Percentiles rank a stretch among this genome's conserved stretches.
Conservation (phyloP, 345 rosid genomes). For the Camelina sativa region DNA sequence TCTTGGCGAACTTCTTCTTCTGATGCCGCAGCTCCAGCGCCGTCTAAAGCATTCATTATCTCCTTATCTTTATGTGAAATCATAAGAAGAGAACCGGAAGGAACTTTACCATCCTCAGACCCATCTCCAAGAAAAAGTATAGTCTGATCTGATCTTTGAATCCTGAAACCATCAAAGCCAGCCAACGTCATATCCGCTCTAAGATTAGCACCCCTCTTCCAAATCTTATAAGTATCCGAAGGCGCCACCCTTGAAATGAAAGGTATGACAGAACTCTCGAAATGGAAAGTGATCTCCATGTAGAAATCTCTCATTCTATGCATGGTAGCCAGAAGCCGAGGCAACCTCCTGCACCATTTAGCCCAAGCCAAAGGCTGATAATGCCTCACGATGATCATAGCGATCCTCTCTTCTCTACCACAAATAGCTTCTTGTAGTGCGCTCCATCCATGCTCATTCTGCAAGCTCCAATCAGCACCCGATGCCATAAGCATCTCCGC, state of each 20-base stretch:
- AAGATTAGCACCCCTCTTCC: constrained; percentile 96
- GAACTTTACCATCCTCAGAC: constrained; percentile 82
- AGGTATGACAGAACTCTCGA: constrained; percentile 96
- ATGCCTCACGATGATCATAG: constrained; percentile 87
- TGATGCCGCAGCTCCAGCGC: constrained; percentile 85
- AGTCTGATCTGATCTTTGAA: constrained; percentile 93
- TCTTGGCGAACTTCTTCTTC: constrained; percentile 95
- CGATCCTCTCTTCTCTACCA: constrained; percentile 73
- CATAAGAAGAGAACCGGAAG: constrained; percentile 88
- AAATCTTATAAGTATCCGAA: constrained; percentile 96
- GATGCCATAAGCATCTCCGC: constrained; percentile 96
- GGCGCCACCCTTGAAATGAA: constrained; percentile 95
- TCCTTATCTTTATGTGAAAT: constrained; percentile 95
- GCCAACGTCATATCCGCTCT: constrained; percentile 99
- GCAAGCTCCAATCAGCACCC: constrained; percentile 98
- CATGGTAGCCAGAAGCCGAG: constrained; percentile 84
- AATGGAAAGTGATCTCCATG: constrained; percentile 97
- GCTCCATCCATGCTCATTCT: constrained; percentile 97
- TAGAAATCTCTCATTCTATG: constrained; percentile 96
- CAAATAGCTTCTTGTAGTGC: constrained; percentile 98
- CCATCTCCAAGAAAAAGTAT: constrained; percentile 96
- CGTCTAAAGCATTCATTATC: constrained; percentile 96
- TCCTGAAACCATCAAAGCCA: constrained; percentile 90
- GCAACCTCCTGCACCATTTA: constrained; percentile 97
- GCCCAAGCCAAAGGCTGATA: constrained; percentile 98